Conservation (phyloP, 1,284 basidiomycete species). For the Laetiporus sulphureus region DNA sequence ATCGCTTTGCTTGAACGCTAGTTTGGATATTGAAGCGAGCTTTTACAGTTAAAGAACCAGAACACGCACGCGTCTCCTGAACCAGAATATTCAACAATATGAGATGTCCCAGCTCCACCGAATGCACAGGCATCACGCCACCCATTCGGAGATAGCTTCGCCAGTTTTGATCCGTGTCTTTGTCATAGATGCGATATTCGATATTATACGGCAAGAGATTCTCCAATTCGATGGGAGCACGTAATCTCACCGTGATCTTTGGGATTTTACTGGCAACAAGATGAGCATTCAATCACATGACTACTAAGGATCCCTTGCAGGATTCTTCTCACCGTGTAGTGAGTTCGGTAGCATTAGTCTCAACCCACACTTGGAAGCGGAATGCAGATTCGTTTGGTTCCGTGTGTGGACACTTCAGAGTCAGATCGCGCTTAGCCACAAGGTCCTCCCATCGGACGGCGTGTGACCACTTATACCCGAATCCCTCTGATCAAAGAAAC, state of each 20-base stretch:
- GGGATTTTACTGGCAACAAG: slow-evolving; percentile 83
- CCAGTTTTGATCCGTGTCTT: slow-evolving; percentile 89
- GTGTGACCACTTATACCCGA: slow-evolving; percentile 90
- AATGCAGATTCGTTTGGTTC: slow-evolving; percentile 86
- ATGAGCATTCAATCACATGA: too few species aligned
- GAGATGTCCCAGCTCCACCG: slow-evolving; percentile 91
- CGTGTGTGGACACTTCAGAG: slow-evolving; percentile 82
- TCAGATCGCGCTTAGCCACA: slow-evolving; percentile 69
- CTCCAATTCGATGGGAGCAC: slow-evolving; percentile 96
- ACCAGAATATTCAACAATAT: slow-evolving; percentile 89
- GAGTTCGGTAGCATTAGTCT: slow-evolving; percentile 70
- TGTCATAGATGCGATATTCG: slow-evolving; percentile 95
- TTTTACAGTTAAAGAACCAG: background rate
- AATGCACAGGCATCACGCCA: slow-evolving; percentile 95
- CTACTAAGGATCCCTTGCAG: too few species aligned
- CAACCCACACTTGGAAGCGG: slow-evolving; percentile 91
- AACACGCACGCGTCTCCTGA: slow-evolving; percentile 73
- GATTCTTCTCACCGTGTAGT: slow-evolving; percentile 48
- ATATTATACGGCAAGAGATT: slow-evolving; percentile 95
- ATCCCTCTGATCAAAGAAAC: slow-evolving; percentile 59
- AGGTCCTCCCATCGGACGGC: slow-evolving; percentile 94
- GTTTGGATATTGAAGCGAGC: slow-evolving; percentile 4
- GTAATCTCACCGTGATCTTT: slow-evolving; percentile 77
- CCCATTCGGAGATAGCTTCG: slow-evolving; percentile 91
- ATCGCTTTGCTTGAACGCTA: slow-evolving; percentile 94